Evolutionary conservation across 1,139 yeast species (phyloP), one percentile per base, ranked within the genome.

Genomic region (Blastobotrys buckinghamii): DNA sequence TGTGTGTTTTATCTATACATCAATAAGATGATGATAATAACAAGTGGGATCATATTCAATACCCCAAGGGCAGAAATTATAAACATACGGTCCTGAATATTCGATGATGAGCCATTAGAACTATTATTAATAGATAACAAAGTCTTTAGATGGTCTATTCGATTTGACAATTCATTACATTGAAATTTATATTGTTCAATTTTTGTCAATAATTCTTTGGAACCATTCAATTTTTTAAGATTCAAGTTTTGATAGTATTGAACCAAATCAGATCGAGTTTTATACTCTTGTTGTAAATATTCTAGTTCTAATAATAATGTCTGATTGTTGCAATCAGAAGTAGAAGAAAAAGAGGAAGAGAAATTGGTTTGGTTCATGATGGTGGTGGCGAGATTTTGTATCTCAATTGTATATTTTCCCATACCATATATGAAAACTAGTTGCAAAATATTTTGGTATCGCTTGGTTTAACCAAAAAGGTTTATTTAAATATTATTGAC

Each of bases 251-350:
- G 8, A 34, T 42, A 42, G 17, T 42, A 39, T 7, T 24, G 16
- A 6, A 42, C 27, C 13, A 42, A 24, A 33, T 42, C 40, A 13
- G 40, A 17, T 13, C 38, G 39, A 6, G 34, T 19, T 5, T 26
- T 17, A 22, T 17, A 22, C 15, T 42, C 45, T 35, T 42, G 35
- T 42, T 42, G 22, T 22, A 42, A 35, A 16, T 35, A 42, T 15
- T 42, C 29, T 12, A 42, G 12, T 17, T 42, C 45, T n/a, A 42
- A 15, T 13, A 29, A 4, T 19, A 19, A 29, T n/a, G 22, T 6
- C 8, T 20, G 20, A 6, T 20, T 20, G 17, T 35, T 35, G 17
- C 6, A 6, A 22, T 4, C 7, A 7, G 7, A 24, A 35, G 39
- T 15, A 7, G n/a, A 12, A 2, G 39, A 35, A 15, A 6, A 10